These are phyloP conservation scores for Dentipellis sp. DNA, from an alignment of 768 basidiomycete genomes.

Conservation along the genomic window DNA sequence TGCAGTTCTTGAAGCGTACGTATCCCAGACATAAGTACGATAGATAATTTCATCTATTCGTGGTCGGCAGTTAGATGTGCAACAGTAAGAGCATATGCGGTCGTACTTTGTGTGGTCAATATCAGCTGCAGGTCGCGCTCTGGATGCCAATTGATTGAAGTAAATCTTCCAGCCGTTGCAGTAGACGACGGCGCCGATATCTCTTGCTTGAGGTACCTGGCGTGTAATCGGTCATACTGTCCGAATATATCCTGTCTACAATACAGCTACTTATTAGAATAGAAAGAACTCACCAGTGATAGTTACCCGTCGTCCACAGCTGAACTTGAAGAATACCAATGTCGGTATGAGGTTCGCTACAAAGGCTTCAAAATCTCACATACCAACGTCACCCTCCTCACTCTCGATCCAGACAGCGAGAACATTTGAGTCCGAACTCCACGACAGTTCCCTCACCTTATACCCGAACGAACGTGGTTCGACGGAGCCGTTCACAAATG, in stretches of 20 bases:
- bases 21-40: conserved; percentile 72
- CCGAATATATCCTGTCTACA: neutral
- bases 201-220: conserved; percentile 91
- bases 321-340: conserved; percentile 49
- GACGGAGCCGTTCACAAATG: conserved; percentile 15
- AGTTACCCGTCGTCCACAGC: conserved; percentile 91
- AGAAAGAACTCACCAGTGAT: conserved; percentile 61
- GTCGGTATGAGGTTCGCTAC: conserved; percentile 1
- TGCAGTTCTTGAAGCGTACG: conserved; percentile 44
- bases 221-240: neutral
- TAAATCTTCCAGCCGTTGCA: conserved; percentile 45
- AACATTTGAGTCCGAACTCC: conserved; percentile 86
- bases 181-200: conserved; percentile 37
- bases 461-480: conserved; percentile 50
- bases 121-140: conserved; percentile 62
- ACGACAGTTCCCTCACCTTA: conserved; percentile 64
- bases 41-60: conserved; percentile 43
- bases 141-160: conserved; percentile 79
- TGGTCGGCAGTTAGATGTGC: neutral
- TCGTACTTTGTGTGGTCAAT: conserved; percentile 58
- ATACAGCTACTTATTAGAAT: neutral
- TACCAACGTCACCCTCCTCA: conserved; percentile 61
- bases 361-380: conserved; percentile 16
- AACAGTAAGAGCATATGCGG: neutral
- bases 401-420: conserved; percentile 79